Percentiles rank a stretch among this genome's conserved stretches.
These are phyloP conservation scores for Cenchrus americanus DNA, from an alignment of 176 grass and related monocot species.

Conservation along the genomic window DNA sequence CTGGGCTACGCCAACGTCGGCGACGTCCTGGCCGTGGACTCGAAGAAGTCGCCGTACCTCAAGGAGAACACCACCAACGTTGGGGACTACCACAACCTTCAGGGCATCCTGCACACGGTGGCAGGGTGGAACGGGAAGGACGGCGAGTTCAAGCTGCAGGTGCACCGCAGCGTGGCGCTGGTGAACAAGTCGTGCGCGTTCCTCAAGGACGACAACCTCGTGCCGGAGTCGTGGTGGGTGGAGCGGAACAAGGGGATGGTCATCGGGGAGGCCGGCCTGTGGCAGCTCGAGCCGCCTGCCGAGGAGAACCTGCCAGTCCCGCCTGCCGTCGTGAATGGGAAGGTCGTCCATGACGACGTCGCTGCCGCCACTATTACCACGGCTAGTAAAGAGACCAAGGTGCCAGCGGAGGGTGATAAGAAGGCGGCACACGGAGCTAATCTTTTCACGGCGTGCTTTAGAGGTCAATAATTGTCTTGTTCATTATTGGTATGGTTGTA, in stretches of 20 bases:
- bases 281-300: slow-evolving; percentile 49
- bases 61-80: slow-evolving; percentile 56
- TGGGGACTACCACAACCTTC: slow-evolving; percentile 91
- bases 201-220: slow-evolving; percentile 76
- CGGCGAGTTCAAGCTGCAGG: slow-evolving; percentile 70
- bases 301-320: slow-evolving; percentile 68
- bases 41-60: slow-evolving; percentile 72
- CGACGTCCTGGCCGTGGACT: slow-evolving; percentile 53
- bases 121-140: slow-evolving; percentile 72
- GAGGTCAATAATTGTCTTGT: slow-evolving; percentile 9
- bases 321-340: slow-evolving; percentile 30
- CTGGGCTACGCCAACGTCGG: slow-evolving; percentile 65
- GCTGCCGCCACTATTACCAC: not conserved
- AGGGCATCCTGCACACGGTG: slow-evolving; percentile 82
- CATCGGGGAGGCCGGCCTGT: slow-evolving; percentile 58
- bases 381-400: slow-evolving; percentile 1
- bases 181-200: slow-evolving; percentile 86
- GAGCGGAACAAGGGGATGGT: slow-evolving; percentile 89
- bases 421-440: not conserved
- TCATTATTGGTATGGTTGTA: slow-evolving; percentile 11
- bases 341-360: slow-evolving; percentile 29
- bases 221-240: slow-evolving; percentile 92
- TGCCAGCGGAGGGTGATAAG: not conserved
- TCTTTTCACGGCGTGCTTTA: slow-evolving; percentile 33
- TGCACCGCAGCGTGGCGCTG: slow-evolving; percentile 73